Evolutionary conservation across 306 rosid genomes (phyloP), one percentile per base, ranked within the genome.

Genomic region (Macrotyloma uniflorum): DNA sequence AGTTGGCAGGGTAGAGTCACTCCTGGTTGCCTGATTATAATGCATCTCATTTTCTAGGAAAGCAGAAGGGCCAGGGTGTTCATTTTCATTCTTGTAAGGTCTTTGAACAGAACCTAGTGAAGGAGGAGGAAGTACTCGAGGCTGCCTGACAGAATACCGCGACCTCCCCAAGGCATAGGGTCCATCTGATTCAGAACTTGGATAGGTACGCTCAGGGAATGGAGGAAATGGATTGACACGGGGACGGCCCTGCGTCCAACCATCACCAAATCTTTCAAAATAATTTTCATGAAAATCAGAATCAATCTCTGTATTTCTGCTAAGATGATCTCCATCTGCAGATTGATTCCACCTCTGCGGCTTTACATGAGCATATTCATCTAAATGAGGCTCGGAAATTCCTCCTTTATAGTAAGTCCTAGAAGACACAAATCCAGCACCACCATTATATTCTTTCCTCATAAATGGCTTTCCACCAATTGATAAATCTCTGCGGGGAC

Each of bases 101-200:
- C 85, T 92, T 82, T 86, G 92, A 45, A 84, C 82, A 28, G 92
- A 72, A 82, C 90, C 79, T 20, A 95, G 43, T 10, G 94, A 77
- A 9, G 98, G 98, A 30, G 98, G 98, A 64, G 98, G 98, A 20
- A 88, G 93, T 84, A 95, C 98, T 42, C 97, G 95, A 57, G 98
- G 98, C 86, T 95, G 98, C 87, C 93, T 89, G 70, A 82, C 69
- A 53, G 97, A 79, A 82, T 89, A 89, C 18, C 98, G 87, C 55
- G 97, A 88, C 87, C 98, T 89, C 64, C 95, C 90, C 85, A 88
- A 65, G 63, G 88, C 83, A 83, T 84, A 92, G 65, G 92, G 78
- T 63, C 95, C 93, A 77, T 86, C 93, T 50, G 92, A 74, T 83
- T 95, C 97, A 72, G 93, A 77, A 71, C 80, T 92, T 23, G 86